Conservation (phyloP, 352 stramenopile species). For the Phytophthora kernoviae region DNA sequence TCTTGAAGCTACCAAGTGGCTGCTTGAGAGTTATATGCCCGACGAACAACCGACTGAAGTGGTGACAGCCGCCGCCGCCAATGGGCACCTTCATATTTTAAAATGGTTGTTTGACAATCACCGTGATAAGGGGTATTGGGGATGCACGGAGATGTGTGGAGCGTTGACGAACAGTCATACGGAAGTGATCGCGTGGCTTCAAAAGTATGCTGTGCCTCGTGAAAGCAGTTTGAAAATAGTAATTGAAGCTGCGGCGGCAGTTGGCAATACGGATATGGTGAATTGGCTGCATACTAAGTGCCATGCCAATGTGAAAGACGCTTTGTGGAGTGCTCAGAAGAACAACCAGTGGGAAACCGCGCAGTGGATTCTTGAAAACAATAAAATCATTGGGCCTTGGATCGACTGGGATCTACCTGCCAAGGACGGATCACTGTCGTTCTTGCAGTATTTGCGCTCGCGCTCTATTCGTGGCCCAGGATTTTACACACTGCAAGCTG, state of each 20-base stretch:
- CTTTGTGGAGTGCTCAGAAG: conserved; percentile 26
- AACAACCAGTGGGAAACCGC: conserved; percentile 26
- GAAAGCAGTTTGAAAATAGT: conserved; percentile 34
- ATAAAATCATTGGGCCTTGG: conserved; percentile 28
- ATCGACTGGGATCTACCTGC: conserved; percentile 49
- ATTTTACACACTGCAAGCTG: conserved; percentile 60
- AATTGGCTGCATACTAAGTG: conserved; percentile 30
- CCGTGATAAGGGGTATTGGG: conserved; percentile 31
- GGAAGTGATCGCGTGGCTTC: conserved; percentile 31
- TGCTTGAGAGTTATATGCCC: conserved; percentile 27
- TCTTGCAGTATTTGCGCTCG: conserved; percentile 53
- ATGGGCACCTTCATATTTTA: conserved; percentile 32
- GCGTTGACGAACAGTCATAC: conserved; percentile 27
- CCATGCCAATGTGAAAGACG: conserved; percentile 23
- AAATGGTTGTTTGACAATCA: conserved; percentile 31
- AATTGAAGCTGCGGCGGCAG: conserved; percentile 40
- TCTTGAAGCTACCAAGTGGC: conserved; percentile 26
- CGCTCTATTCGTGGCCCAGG: conserved; percentile 46
- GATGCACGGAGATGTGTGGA: conserved; percentile 36
- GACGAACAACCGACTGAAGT: conserved; percentile 22
- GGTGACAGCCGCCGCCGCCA: conserved; percentile 23
- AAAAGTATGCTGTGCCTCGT: conserved; percentile 20
- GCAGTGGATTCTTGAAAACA: conserved; percentile 36
- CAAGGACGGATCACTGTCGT: conserved; percentile 49
- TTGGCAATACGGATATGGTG: conserved; percentile 37